These are phyloP conservation scores for Penicillium sclerotiorum DNA, from an alignment of 2,329 filamentous ascomycete species.

Conservation along the genomic window DNA sequence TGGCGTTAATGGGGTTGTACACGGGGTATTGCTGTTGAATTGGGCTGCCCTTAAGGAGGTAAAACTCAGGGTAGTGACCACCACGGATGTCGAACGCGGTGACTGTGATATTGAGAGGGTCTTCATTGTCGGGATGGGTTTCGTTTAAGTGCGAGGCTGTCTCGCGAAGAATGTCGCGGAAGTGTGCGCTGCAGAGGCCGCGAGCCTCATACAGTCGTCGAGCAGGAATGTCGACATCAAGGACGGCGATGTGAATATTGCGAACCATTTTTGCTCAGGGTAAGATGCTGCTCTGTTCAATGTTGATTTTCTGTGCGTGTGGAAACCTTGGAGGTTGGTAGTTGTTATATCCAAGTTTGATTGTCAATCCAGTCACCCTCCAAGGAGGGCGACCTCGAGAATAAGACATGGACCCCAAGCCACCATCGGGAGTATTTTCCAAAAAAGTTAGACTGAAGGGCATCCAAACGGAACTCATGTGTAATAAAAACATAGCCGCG, in stretches of 20 bases:
- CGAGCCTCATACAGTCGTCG: slow-evolving; percentile 27
- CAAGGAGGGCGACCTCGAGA: not conserved
- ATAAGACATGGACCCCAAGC: slow-evolving; percentile 7
- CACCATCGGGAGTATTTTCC: slow-evolving; percentile 2
- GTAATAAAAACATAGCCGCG: slow-evolving; percentile 10
- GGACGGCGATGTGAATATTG: slow-evolving; percentile 28
- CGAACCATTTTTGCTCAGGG: slow-evolving; percentile 19
- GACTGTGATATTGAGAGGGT: slow-evolving; percentile 23
- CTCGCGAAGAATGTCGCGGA: slow-evolving; percentile 27
- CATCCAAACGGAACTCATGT: slow-evolving; percentile 9
- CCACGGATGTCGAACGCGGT: slow-evolving; percentile 30
- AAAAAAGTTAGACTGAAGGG: slow-evolving; percentile 12
- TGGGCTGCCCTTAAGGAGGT: slow-evolving; percentile 19
- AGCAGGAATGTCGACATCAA: slow-evolving; percentile 31
- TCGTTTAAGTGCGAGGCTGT: slow-evolving; percentile 26
- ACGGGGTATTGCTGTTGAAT: slow-evolving; percentile 14
- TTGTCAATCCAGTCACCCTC: not conserved
- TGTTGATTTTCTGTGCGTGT: too few relatives aligned
- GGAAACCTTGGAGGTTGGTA: too few relatives aligned
- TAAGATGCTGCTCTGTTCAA: not conserved
- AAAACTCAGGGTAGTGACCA: slow-evolving; percentile 29
- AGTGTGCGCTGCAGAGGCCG: slow-evolving; percentile 30
- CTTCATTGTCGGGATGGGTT: slow-evolving; percentile 12
- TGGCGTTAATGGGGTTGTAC: slow-evolving; percentile 26
- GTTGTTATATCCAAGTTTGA: not conserved